Conservation (phyloP, 768 basidiomycete genomes). For the Coprinellus aureogranulatus region DNA sequence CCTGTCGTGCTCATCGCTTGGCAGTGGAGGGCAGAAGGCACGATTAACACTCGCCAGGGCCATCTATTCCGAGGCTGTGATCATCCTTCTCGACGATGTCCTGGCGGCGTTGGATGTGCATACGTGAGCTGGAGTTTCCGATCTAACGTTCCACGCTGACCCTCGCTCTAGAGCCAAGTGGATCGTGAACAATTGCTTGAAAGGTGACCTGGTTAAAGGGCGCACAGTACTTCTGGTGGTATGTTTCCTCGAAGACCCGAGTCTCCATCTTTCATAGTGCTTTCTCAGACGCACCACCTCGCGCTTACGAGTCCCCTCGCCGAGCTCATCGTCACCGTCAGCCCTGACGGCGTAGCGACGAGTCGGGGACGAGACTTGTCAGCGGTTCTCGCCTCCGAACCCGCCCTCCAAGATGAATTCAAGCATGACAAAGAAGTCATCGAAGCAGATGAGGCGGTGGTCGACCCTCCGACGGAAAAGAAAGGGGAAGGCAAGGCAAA, state of each 20-base stretch:
- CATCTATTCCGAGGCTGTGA: slow-evolving; percentile 51
- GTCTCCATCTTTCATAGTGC: background rate
- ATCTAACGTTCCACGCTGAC: background rate
- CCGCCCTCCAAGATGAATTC: slow-evolving; percentile 25
- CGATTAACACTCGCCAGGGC: slow-evolving; percentile 46
- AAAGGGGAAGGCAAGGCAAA: slow-evolving; percentile 13
- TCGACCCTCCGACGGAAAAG: slow-evolving; percentile 25
- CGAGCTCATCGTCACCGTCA: slow-evolving; percentile 54
- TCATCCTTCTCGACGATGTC: slow-evolving; percentile 74
- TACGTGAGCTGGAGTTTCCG: slow-evolving; percentile 15
- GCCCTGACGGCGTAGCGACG: slow-evolving; percentile 50
- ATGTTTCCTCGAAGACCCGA: slow-evolving; percentile 40
- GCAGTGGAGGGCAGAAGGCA: slow-evolving; percentile 44
- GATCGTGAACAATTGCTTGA: slow-evolving; percentile 75
- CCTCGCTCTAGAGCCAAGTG: slow-evolving; percentile 70
- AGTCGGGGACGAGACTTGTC: slow-evolving; percentile 47
- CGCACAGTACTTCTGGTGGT: slow-evolving; percentile 85
- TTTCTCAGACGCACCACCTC: slow-evolving; percentile 48
- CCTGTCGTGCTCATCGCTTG: background rate
- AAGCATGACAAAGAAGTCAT: slow-evolving; percentile 19
- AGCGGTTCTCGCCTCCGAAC: slow-evolving; percentile 42
- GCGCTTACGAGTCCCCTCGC: slow-evolving; percentile 54
- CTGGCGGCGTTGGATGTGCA: slow-evolving; percentile 57
- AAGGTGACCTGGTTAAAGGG: slow-evolving; percentile 72
- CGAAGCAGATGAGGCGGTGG: slow-evolving; percentile 21